These are phyloP conservation scores for Zygosaccharomyces lentus DNA, from an alignment of 805 yeast species.

Conservation along the genomic window DNA sequence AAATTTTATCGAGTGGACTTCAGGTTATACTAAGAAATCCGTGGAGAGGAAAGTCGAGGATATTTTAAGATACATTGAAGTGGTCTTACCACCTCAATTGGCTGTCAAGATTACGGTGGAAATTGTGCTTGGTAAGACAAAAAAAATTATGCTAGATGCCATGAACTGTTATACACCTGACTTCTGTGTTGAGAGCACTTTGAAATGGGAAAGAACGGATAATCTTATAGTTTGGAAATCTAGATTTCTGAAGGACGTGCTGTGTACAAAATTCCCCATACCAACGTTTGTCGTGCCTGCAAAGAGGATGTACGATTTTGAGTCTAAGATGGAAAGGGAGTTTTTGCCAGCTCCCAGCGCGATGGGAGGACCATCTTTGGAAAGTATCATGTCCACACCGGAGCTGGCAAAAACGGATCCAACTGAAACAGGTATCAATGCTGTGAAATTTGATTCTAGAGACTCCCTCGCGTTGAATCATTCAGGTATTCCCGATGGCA, in stretches of 20 bases:
- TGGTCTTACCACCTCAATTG: conserved; percentile 20
- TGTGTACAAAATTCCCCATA: conserved; percentile 27
- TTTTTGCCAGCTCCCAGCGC: conserved; percentile 3
- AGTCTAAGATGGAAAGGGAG: conserved; percentile 18
- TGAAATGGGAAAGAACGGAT: conserved; percentile 25
- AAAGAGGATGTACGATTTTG: conserved; percentile 28
- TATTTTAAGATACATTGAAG: conserved; percentile 22
- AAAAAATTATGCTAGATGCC: conserved; percentile 27
- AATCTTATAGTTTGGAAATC: conserved; percentile 28
- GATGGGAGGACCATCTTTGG: neutral
- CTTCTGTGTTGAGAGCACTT: conserved; percentile 25
- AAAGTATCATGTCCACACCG: neutral
- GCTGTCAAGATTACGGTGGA: conserved; percentile 34
- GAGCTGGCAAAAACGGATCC: neutral
- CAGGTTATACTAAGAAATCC: conserved; percentile 28
- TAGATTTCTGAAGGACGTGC: conserved; percentile 22
- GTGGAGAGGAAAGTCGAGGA: conserved; percentile 24
- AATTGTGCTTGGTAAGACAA: conserved; percentile 29
- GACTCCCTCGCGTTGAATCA: neutral
- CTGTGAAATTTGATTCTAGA: conserved; percentile 2
- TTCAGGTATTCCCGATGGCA: neutral
- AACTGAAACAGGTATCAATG: neutral
- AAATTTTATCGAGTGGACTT: conserved; percentile 27
- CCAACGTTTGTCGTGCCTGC: conserved; percentile 33
- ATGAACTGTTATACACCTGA: conserved; percentile 34